These are phyloP conservation scores for Petunia hybrid DNA, from an alignment of 305 asterid species.

Conservation along the genomic window DNA sequence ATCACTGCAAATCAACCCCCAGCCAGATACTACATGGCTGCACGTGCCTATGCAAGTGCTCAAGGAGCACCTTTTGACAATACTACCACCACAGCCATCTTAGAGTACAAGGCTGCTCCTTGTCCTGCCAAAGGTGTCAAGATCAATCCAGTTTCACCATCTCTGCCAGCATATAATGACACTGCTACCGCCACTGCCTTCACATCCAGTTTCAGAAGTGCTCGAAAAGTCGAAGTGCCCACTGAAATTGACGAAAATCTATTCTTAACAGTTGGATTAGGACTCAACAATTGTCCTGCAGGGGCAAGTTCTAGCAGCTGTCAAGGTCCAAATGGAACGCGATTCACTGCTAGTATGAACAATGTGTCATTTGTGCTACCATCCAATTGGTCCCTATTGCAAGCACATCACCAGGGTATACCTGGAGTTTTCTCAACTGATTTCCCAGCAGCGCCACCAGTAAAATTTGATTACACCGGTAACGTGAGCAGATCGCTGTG, in stretches of 20 bases:
- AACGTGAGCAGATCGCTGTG: slow-evolving; percentile 71
- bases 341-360: slow-evolving; percentile 87
- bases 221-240: slow-evolving; percentile 56
- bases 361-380: slow-evolving; percentile 75
- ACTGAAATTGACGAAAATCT: slow-evolving; percentile 67
- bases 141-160: slow-evolving; percentile 53
- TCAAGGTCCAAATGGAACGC: slow-evolving; percentile 88
- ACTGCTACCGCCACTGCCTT: slow-evolving; percentile 78
- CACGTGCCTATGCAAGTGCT: slow-evolving; percentile 83
- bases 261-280: slow-evolving; percentile 75
- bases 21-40: slow-evolving; percentile 68
- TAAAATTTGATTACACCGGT: slow-evolving; percentile 75
- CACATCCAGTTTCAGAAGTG: slow-evolving; percentile 68
- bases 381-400: slow-evolving; percentile 68
- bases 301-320: slow-evolving; percentile 61
- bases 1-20: slow-evolving; percentile 71
- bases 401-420: slow-evolving; percentile 74
- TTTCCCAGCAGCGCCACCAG: slow-evolving; percentile 75
- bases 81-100: slow-evolving; percentile 86
- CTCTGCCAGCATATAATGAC: slow-evolving; percentile 78
- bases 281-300: slow-evolving; percentile 67
- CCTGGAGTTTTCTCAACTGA: slow-evolving; percentile 77
- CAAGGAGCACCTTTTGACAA: slow-evolving; percentile 84
- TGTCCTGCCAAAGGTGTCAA: slow-evolving; percentile 43
- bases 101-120: slow-evolving; percentile 64